A percentile compares a stretch with the other conserved stretches of the same genome.
phyloP scores from a whole-genome alignment of 1,284 basidiomycete genomes.

The Nidula niveotomentosa region DNA sequence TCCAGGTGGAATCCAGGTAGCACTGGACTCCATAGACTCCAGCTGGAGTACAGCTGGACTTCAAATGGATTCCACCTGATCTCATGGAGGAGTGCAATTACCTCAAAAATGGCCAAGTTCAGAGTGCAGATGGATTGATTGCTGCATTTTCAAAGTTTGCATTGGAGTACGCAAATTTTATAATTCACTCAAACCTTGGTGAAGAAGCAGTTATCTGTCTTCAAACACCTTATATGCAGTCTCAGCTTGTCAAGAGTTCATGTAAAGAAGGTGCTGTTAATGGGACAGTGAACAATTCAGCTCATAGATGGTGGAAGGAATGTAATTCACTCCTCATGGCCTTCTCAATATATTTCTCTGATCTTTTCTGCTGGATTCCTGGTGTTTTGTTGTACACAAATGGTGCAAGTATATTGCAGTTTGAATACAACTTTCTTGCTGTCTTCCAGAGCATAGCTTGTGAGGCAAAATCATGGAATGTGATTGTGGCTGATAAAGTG shows the following conservation, averaged over 20 bases:
- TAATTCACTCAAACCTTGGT: slow-evolving; percentile 11
- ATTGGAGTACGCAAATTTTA: slow-evolving; percentile 11
- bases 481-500: slow-evolving; percentile 11
- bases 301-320: slow-evolving; percentile 24
- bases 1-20: too few relatives aligned
- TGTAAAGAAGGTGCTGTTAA: slow-evolving; percentile 18
- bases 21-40: too few relatives aligned
- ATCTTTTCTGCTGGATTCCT: slow-evolving; percentile 16
- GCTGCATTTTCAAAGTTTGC: slow-evolving; percentile 6
- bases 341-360: slow-evolving; percentile 15
- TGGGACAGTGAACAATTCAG: slow-evolving; percentile 31
- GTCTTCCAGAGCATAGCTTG: slow-evolving; percentile 13
- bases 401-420: slow-evolving; percentile 15
- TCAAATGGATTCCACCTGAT: too few relatives aligned
- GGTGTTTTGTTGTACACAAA: slow-evolving; percentile 16
- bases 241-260: slow-evolving; percentile 16
- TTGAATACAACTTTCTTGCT: slow-evolving; percentile 13
- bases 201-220: slow-evolving; percentile 20
- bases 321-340: slow-evolving; percentile 18
- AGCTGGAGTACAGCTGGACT: too few relatives aligned
- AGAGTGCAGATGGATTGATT: neutral
- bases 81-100: too few relatives aligned
- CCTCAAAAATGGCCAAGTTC: slow-evolving; percentile 5
- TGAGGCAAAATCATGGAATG: slow-evolving; percentile 7
- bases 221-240: slow-evolving; percentile 22